These are phyloP conservation scores for Aspergillus saccharolyticus DNA, from an alignment of 495 filamentous ascomycete genomes.

Conservation along the genomic window DNA sequence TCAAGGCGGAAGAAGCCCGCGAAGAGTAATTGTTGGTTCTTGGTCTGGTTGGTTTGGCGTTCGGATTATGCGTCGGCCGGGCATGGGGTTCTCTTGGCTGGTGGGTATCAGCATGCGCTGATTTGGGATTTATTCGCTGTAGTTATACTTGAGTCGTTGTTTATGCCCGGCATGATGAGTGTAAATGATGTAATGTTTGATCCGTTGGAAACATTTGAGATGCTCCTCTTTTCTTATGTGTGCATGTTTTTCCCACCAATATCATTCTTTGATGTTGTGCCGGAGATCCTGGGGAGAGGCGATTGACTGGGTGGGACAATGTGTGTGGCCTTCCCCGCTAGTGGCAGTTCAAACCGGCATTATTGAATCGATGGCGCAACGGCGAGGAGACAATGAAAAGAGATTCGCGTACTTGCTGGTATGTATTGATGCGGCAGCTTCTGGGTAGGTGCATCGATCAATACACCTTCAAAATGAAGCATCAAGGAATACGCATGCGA, in stretches of 20 bases:
- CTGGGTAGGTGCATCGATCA: too few relatives aligned
- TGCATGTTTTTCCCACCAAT: too few relatives aligned
- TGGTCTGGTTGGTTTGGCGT: conserved; percentile 20
- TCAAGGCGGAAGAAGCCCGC: conserved; percentile 51
- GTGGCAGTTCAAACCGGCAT: not conserved
- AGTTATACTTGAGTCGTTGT: conserved; percentile 4
- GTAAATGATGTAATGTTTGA: conserved; percentile 8
- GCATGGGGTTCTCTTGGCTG: not conserved
- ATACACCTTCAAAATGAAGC: too few relatives aligned
- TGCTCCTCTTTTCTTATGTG: not conserved
- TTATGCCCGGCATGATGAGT: conserved; percentile 8
- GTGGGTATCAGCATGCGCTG: not conserved
- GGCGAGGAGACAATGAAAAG: too few relatives aligned
- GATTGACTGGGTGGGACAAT: not conserved
- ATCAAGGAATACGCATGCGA: too few relatives aligned
- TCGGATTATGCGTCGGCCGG: conserved; percentile 8
- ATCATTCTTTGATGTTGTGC: too few relatives aligned
- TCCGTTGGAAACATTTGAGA: not conserved
- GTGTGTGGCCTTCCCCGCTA: not conserved
- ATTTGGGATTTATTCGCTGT: not conserved
- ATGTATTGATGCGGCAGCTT: too few relatives aligned
- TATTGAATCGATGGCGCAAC: not conserved
- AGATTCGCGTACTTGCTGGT: too few relatives aligned
- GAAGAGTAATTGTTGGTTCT: conserved; percentile 27
- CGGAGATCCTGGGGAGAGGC: not conserved